These are phyloP conservation scores for Cryptococcus floricola DNA, from an alignment of 1,284 basidiomycete species.

Conservation along the genomic window DNA sequence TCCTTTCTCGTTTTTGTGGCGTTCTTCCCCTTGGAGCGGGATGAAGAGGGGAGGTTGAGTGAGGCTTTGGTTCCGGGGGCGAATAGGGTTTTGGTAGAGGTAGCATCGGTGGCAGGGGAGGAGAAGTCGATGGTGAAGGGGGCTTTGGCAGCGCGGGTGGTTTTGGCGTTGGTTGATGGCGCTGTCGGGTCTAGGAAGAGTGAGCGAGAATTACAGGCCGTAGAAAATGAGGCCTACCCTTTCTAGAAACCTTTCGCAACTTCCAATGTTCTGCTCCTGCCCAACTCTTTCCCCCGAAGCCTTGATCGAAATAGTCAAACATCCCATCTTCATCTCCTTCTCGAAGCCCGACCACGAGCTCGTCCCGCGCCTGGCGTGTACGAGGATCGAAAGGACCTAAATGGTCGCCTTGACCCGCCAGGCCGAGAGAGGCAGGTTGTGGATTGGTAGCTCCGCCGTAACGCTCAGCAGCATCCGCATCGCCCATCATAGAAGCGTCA, in stretches of 20 bases:
- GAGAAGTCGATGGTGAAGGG: conserved; percentile 86
- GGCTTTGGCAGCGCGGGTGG: conserved; percentile 70
- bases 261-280: conserved; percentile 99
- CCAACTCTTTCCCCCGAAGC: conserved; percentile 82
- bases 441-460: conserved; percentile 34
- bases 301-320: conserved; percentile 92
- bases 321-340: conserved; percentile 57
- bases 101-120: conserved; percentile 57
- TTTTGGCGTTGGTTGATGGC: conserved; percentile 48
- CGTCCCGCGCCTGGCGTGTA: conserved; percentile 63
- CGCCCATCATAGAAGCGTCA: conserved; percentile 41
- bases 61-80: conserved; percentile 62
- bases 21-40: conserved; percentile 50
- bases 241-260: conserved; percentile 67
- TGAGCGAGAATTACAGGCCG: background rate
- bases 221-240: conserved; percentile 55
- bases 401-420: conserved; percentile 50
- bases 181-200: conserved; percentile 33
- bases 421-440: conserved; percentile 17
- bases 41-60: conserved; percentile 64
- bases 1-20: conserved; percentile 60
- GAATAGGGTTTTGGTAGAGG: conserved; percentile 68
- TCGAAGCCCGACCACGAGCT: conserved; percentile 79
- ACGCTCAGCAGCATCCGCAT: conserved; percentile 51
- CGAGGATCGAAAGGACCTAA: conserved; percentile 72